phyloP scores from a whole-genome alignment of 2,329 filamentous ascomycete species.

The Calonectria pteridis region DNA sequence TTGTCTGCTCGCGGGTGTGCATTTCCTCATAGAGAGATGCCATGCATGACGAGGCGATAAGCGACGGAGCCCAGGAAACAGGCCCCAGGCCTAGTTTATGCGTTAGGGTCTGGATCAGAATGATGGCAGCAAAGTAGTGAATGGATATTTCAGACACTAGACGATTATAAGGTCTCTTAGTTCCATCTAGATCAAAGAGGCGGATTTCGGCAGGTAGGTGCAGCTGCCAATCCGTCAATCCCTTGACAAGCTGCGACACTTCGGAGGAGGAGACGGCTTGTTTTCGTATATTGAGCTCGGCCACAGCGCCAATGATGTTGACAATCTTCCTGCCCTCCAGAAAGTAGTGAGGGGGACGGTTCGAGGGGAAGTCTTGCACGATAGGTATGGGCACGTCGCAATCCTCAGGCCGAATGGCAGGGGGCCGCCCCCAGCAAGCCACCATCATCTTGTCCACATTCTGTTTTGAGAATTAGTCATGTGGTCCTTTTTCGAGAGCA shows the following conservation, averaged over 20 bases:
- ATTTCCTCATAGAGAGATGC: constrained; percentile 21
- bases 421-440: constrained; percentile 19
- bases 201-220: not conserved
- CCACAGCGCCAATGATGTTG: not conserved
- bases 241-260: not conserved
- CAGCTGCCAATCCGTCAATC: constrained; percentile 7
- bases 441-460: constrained; percentile 5
- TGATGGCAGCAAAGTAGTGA: constrained; percentile 13
- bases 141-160: not conserved
- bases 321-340: not conserved
- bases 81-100: not conserved
- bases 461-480: not conserved
- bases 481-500: too few species aligned
- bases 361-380: not conserved
- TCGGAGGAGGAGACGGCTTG: not conserved
- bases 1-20: constrained; percentile 10
- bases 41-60: constrained; percentile 11
- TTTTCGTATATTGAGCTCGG: constrained; percentile 1
- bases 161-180: not conserved
- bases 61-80: not conserved
- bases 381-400: not conserved
- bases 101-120: constrained; percentile 6
- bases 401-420: not conserved
- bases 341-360: not conserved
- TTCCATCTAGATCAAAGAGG: not conserved